Conservation (phyloP, 371 early-diverging fungal genomes). For the Mortierella sp. region DNA sequence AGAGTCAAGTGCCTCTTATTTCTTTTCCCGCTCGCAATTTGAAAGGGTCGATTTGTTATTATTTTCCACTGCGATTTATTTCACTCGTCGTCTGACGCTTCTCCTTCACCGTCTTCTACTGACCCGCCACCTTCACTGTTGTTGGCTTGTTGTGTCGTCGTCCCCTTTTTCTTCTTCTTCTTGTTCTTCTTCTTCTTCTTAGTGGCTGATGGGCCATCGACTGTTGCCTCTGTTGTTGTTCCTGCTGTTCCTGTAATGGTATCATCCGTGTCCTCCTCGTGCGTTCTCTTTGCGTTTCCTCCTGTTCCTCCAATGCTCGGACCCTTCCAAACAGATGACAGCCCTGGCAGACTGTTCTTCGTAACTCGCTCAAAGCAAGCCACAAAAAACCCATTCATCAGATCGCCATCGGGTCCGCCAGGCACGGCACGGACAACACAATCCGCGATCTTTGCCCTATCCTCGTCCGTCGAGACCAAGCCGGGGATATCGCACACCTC, state of each 20-base stretch:
- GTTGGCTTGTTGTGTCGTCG: background rate
- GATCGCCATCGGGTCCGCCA: conserved; percentile 65
- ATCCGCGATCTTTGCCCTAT: conserved; percentile 62
- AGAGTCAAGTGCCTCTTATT: too few relatives aligned
- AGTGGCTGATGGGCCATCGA: background rate
- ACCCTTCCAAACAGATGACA: conserved; percentile 47
- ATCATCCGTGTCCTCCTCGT: conserved; percentile 8
- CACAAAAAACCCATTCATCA: conserved; percentile 90
- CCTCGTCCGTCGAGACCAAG: conserved; percentile 45
- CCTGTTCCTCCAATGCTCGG: conserved; percentile 24
- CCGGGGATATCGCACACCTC: conserved; percentile 60
- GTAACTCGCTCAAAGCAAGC: conserved; percentile 79
- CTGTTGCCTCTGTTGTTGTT: background rate
- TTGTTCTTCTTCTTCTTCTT: conserved; percentile 55
- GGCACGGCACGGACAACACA: conserved; percentile 79
- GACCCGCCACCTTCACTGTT: background rate
- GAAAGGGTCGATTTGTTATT: too few relatives aligned
- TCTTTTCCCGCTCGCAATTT: too few relatives aligned
- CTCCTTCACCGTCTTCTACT: conserved; percentile 12
- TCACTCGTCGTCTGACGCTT: conserved; percentile 22
- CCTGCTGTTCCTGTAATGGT: conserved; percentile 1
- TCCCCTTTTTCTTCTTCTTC: conserved; percentile 43
- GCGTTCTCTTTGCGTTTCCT: conserved; percentile 27
- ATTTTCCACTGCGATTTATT: too few relatives aligned
- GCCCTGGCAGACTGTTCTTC: conserved; percentile 42